phyloP scores from a whole-genome alignment of 2,329 filamentous ascomycete genomes.

The Colletotrichum sp. region DNA sequence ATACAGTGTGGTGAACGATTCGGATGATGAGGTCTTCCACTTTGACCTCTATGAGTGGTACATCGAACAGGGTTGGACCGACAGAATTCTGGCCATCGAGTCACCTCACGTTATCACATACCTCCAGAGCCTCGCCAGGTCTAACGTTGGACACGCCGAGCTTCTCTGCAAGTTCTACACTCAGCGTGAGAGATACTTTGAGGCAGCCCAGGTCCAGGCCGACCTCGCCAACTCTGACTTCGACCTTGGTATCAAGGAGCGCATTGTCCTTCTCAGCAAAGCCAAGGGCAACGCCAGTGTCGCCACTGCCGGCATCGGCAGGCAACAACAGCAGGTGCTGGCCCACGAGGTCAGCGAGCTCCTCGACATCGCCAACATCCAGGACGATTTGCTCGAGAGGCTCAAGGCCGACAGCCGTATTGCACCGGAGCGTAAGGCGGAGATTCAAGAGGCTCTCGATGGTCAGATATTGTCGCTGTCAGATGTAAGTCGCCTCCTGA shows the following conservation, averaged over 20 bases:
- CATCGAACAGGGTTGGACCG: slow-evolving; percentile 80
- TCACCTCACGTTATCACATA: slow-evolving; percentile 89
- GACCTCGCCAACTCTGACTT: slow-evolving; percentile 86
- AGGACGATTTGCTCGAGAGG: slow-evolving; percentile 86
- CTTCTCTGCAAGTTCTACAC: slow-evolving; percentile 93
- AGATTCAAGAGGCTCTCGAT: slow-evolving; percentile 73
- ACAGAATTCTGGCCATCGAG: slow-evolving; percentile 83
- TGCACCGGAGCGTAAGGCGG: slow-evolving; percentile 62
- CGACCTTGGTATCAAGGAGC: slow-evolving; percentile 76
- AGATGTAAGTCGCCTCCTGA: slow-evolving; percentile 61
- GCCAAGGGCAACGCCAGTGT: slow-evolving; percentile 94
- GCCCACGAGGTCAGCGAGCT: slow-evolving; percentile 85
- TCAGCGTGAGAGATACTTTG: slow-evolving; percentile 81
- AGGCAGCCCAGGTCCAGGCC: slow-evolving; percentile 86
- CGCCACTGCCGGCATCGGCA: slow-evolving; percentile 75
- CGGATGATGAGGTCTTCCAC: slow-evolving; percentile 92
- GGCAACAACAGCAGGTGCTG: slow-evolving; percentile 83
- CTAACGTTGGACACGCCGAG: slow-evolving; percentile 81
- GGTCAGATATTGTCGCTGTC: slow-evolving; percentile 80
- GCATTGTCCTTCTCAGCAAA: slow-evolving; percentile 87
- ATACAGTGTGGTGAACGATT: slow-evolving; percentile 87
- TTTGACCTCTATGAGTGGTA: slow-evolving; percentile 99
- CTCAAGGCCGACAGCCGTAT: slow-evolving; percentile 77
- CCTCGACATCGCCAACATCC: slow-evolving; percentile 92
- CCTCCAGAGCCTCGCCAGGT: slow-evolving; percentile 75